Base-by-base conservation (phyloP, 2,329 filamentous ascomycete genomes). In the Botryotinia convoluta region DNA sequence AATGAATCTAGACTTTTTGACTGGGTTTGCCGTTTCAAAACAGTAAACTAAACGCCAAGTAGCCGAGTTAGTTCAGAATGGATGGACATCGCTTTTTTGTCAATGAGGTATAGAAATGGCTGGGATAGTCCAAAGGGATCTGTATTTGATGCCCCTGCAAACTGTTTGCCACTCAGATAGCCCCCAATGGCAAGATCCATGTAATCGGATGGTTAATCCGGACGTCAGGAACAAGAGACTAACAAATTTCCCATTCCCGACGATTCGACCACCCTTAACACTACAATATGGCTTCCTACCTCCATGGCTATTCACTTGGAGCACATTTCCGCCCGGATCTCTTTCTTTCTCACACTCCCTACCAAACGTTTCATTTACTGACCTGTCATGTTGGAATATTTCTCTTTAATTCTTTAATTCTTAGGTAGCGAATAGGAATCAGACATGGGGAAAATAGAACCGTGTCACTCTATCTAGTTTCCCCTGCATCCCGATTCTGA, bases 401-500 rank as follows among this genome's bases (percentile, higher is more conserved):
- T 18, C 45, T 22, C 22, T 48, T 51, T 29, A n/a, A n/a, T 39
- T 29, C 39, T n/a, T 2, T 5, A 39, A 68, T 39, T 67, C 35
- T 20, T 32, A 20, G 35, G 3, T n/a, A 26, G 26, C 65, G 18
- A 68, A 57, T 57, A 6, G 48, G 54, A 57, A 68, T 32, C n/a
- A 18, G 6, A 26, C 65, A 16, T 57, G n/a, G 48, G 48, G 65
- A 32, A 29, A 9, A 39, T 35, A 16, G 32, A 68, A 29, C 35
- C 26, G 45, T 63, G 42, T 63, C 54, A 48, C 45, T 45, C 64
- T 37, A 42, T 37, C 32, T 12, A 37, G 44, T 54, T 68, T 68
- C 64, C 22, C 64, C 64, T 68, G 69, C 54, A 64, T 71, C 42
- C 42, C 57, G 6, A 18, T 48, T 63, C 69, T 71, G 57, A 42